These are phyloP conservation scores for Plasmodium cynomolgi DNA, from an alignment of 169 alveolate species.

Conservation along the genomic window DNA sequence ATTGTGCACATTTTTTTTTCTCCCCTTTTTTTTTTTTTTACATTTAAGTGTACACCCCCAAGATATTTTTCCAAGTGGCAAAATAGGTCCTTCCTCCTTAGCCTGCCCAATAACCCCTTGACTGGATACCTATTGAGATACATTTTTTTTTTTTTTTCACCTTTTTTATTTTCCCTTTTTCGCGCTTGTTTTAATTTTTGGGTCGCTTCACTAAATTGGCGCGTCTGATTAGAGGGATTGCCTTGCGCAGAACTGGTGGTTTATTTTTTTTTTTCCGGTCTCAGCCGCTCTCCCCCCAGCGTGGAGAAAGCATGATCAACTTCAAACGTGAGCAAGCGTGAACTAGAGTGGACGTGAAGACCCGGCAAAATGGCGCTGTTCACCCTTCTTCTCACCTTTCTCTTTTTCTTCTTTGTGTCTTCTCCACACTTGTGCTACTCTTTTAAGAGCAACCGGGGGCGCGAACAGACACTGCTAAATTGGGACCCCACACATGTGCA, in stretches of 20 bases:
- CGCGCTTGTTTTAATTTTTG: background rate
- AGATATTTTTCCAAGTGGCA: background rate
- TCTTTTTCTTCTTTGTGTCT: conserved; percentile 14
- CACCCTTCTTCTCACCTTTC: background rate
- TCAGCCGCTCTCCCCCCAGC: background rate
- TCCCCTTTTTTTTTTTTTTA: background rate
- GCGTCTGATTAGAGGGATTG: background rate
- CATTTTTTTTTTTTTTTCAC: background rate
- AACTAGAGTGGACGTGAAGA: background rate
- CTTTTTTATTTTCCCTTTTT: background rate
- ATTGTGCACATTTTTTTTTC: background rate
- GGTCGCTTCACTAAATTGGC: background rate
- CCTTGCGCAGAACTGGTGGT: background rate
- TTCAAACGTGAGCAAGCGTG: background rate
- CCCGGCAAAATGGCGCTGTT: conserved; percentile 25
- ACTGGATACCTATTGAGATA: background rate
- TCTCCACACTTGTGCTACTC: conserved; percentile 6
- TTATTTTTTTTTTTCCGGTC: background rate
- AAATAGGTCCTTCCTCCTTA: background rate
- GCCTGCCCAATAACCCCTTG: background rate
- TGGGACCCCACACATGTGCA: background rate
- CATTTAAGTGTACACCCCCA: background rate
- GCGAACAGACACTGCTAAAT: background rate
- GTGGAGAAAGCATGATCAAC: background rate
- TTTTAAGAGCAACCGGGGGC: background rate